Base-by-base conservation (phyloP, 2,329 filamentous ascomycete species). In the Fusarium fracticaudum region DNA sequence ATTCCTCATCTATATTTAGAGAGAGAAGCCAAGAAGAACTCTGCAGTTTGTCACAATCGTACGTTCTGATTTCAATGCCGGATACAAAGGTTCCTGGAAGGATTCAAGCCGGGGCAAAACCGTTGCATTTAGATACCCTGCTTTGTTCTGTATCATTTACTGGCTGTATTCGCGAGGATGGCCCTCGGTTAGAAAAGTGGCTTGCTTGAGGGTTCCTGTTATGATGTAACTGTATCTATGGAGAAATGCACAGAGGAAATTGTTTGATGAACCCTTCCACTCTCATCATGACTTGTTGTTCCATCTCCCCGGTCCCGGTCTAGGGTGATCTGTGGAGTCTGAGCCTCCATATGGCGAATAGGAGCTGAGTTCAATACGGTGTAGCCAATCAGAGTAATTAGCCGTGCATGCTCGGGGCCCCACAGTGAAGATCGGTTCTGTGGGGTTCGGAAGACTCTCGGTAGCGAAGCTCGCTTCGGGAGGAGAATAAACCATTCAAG, bases 391-490 rank as follows among this genome's bases (percentile, higher is more conserved):
- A 40, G 15, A 5, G 11, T 6, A 18, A 1, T 18, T 7, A 13
- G 10, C 10, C 3, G 24, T 55, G n/a, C 31, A 29, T 29, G 1
- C 3, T 1, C 2, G 8, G 5, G 0, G 2, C 24, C 1, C 51
- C 14, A 18, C 2, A 22, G 20, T 40, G 20, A 54, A 17, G 51
- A 54, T 54, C 51, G 1, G 0, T n/a, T 41, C 0, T 54, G 24
- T 54, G 51, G 35, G 51, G 51, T 40, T 54, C 35, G 51, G 51
- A 54, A 54, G 18, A 10, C 24, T 20, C 35, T 40, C 51, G 24
- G 51, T 40, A 55, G 35, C 35, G 35, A 40, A 4, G 4, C 0
- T 29, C 4, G 2, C 24, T 54, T 0, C 33, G 33, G 18, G 24
- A 38, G 18, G 2, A 38, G 2, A 14, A 29, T 10, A 40, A 41